These are phyloP conservation scores for Apocynum venetum DNA, from an alignment of 257 asterid genomes.

Conservation along the genomic window DNA sequence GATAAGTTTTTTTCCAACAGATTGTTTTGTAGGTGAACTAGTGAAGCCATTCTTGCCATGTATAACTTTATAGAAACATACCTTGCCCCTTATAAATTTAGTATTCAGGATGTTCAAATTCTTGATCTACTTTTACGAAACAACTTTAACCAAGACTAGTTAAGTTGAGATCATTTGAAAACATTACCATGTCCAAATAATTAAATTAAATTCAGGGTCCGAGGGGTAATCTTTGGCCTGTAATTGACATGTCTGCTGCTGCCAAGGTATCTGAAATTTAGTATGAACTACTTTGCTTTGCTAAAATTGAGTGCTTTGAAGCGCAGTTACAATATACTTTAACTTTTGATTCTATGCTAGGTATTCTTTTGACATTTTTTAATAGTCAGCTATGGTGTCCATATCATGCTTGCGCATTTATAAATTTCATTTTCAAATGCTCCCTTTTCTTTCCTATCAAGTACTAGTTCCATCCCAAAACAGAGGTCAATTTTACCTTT, in stretches of 20 bases:
- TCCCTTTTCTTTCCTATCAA: background rate
- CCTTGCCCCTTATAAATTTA: background rate
- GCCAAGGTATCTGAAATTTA: background rate
- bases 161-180: background rate
- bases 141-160: background rate
- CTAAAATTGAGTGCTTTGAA: background rate
- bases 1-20: background rate
- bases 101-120: background rate
- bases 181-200: background rate
- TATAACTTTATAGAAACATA: background rate
- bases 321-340: background rate
- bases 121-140: too few species aligned
- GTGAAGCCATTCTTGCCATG: background rate
- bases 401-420: background rate
- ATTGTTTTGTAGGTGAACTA: background rate
- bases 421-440: background rate
- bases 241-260: background rate
- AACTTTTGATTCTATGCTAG: background rate
- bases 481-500: too few species aligned
- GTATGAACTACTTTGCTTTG: background rate
- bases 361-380: background rate
- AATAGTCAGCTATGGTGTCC: background rate
- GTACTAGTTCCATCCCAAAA: too few species aligned
- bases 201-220: background rate
- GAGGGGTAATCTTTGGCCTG: background rate